phyloP scores from a whole-genome alignment of 2,329 filamentous ascomycete genomes.

The Nigrospora oryzae region DNA sequence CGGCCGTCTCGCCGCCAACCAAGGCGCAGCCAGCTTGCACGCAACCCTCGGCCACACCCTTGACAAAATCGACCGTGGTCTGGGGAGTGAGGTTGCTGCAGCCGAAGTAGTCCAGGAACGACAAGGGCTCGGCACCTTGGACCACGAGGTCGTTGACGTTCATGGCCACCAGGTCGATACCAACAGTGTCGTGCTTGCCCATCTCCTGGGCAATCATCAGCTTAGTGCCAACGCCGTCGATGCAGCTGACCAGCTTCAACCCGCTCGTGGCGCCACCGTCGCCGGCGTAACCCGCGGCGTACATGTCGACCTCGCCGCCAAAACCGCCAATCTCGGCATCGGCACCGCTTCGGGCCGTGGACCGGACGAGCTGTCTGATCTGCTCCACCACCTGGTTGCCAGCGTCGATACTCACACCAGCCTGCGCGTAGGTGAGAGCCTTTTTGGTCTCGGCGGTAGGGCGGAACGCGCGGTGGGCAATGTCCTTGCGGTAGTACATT shows the following conservation, averaged over 20 bases:
- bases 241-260: conserved; percentile 78
- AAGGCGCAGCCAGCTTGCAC: conserved; percentile 77
- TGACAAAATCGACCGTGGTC: conserved; percentile 76
- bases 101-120: conserved; percentile 97
- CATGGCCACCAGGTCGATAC: conserved; percentile 96
- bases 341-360: conserved; percentile 76
- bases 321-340: conserved; percentile 95
- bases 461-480: conserved; percentile 69
- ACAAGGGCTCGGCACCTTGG: conserved; percentile 87
- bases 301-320: conserved; percentile 76
- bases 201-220: conserved; percentile 90
- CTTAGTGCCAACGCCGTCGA: conserved; percentile 92
- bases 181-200: conserved; percentile 86
- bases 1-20: conserved; percentile 94
- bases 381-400: conserved; percentile 87
- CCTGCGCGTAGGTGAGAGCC: conserved; percentile 80
- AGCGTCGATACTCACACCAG: conserved; percentile 89
- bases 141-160: conserved; percentile 98
- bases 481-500: conserved; percentile 90
- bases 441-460: conserved; percentile 29
- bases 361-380: conserved; percentile 84
- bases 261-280: conserved; percentile 58
- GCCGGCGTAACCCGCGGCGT: conserved; percentile 56
- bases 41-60: conserved; percentile 84
- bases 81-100: conserved; percentile 79